These are phyloP conservation scores for Closterium sp. DNA, from an alignment of 139 green algal genomes.

Conservation along the genomic window DNA sequence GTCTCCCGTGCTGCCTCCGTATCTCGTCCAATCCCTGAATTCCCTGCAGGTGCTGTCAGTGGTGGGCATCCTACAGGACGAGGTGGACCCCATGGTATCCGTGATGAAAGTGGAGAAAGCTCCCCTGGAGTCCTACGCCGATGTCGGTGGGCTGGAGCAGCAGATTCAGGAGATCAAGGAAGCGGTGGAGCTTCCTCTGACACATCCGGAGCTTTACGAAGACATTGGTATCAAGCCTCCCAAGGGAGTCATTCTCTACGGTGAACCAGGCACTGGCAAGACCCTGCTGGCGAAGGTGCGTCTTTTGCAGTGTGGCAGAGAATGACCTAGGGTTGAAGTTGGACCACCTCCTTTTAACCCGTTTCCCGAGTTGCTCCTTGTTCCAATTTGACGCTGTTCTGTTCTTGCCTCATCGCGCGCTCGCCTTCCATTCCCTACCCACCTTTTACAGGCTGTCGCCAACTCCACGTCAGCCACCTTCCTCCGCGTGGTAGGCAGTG, in stretches of 20 bases:
- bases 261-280: constrained; percentile 79
- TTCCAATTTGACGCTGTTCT: neutral
- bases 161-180: constrained; percentile 99
- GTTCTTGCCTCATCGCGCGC: neutral
- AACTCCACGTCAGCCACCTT: constrained; percentile 97
- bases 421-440: neutral
- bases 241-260: constrained; percentile 94
- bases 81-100: constrained; percentile 97
- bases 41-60: constrained; percentile 75
- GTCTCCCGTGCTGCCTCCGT: neutral
- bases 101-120: constrained; percentile 99
- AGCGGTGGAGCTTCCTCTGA: constrained; percentile 97
- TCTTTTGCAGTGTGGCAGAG: neutral
- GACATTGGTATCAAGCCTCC: constrained; percentile 97
- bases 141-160: constrained; percentile 97
- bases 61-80: constrained; percentile 93
- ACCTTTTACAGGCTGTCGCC: constrained; percentile 74
- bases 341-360: neutral
- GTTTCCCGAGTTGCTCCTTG: neutral
- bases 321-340: neutral
- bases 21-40: neutral
- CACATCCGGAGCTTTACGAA: constrained; percentile 91
- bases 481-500: constrained; percentile 94
- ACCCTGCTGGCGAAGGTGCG: constrained; percentile 60
- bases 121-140: constrained; percentile 89